phyloP scores from a whole-genome alignment of 140 eudicot species.

The Cichorium intybus region DNA sequence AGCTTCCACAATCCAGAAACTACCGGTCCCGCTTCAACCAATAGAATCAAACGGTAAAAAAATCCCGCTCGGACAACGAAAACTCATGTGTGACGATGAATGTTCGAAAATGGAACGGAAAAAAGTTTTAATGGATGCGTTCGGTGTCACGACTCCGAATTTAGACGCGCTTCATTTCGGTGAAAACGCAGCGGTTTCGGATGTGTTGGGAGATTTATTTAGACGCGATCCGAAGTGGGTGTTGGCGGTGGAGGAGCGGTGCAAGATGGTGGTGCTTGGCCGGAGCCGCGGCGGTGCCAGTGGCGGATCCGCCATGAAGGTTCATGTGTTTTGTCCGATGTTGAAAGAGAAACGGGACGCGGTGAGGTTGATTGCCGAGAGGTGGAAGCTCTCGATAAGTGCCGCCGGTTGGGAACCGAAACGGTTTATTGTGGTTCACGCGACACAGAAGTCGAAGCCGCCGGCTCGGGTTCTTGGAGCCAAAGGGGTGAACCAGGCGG shows the following conservation, averaged over 20 bases:
- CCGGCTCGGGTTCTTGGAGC: constrained; percentile 80
- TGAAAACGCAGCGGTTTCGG: constrained; percentile 55
- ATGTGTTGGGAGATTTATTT: constrained; percentile 58
- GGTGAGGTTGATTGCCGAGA: constrained; percentile 74
- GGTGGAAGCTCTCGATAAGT: constrained; percentile 79
- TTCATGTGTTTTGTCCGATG: constrained; percentile 91
- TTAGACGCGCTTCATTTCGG: constrained; percentile 86
- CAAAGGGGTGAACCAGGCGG: constrained; percentile 44
- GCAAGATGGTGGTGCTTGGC: constrained; percentile 79
- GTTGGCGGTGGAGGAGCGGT: constrained; percentile 80
- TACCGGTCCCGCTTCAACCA: constrained; percentile 72
- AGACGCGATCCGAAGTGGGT: constrained; percentile 96
- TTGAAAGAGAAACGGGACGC: constrained; percentile 83
- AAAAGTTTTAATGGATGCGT: constrained; percentile 87
- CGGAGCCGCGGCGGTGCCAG: constrained; percentile 58
- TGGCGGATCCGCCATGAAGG: constrained; percentile 42
- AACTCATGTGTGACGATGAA: constrained; percentile 84
- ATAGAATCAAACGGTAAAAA: constrained; percentile 58
- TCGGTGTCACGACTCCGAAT: constrained; percentile 61
- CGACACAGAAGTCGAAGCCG: constrained; percentile 76
- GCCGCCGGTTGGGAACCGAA: constrained; percentile 98
- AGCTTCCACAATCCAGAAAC: constrained; percentile 68
- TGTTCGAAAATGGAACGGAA: constrained; percentile 77
- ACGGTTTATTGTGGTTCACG: constrained; percentile 73
- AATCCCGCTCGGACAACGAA: constrained; percentile 87